These are phyloP conservation scores for Jacaranda copaia DNA, from an alignment of 257 asterid genomes.

Conservation along the genomic window DNA sequence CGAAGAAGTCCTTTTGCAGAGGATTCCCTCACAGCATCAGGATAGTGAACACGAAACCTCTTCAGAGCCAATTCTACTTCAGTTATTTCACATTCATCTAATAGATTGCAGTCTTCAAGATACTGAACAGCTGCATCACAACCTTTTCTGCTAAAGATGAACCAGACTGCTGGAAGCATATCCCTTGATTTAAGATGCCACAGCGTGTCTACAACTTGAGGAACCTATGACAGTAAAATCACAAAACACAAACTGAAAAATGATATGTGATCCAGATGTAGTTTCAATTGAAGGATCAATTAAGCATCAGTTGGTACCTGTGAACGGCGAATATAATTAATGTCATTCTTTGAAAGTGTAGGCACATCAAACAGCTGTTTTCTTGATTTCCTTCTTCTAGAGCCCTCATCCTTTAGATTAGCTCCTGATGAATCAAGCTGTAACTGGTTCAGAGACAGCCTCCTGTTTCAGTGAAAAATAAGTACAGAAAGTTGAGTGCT, in stretches of 20 bases:
- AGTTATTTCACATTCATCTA: conserved; percentile 85
- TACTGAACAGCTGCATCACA: conserved; percentile 98
- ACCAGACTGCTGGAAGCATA: conserved; percentile 99
- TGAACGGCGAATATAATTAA: conserved; percentile 71
- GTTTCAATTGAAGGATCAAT: conserved; percentile 32
- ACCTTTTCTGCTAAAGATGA: conserved; percentile 98
- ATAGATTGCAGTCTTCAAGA: conserved; percentile 72
- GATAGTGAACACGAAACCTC: conserved; percentile 80
- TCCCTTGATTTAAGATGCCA: conserved; percentile 86
- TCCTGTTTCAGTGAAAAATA: conserved; percentile 65
- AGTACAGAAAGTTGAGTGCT: conserved; percentile 30
- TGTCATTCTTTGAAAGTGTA: conserved; percentile 72
- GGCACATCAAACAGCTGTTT: conserved; percentile 60
- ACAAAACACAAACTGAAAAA: conserved; percentile 19
- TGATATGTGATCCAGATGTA: conserved; percentile 22
- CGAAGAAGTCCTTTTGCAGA: conserved; percentile 90
- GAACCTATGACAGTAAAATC: conserved; percentile 62
- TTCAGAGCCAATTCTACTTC: conserved; percentile 95
- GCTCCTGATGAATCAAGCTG: conserved; percentile 67
- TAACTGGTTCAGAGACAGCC: conserved; percentile 63
- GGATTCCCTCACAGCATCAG: conserved; percentile 94
- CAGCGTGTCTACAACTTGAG: conserved; percentile 89
- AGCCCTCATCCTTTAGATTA: conserved; percentile 63
- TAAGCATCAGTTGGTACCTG: conserved; percentile 58
- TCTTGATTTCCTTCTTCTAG: conserved; percentile 75